Evolutionary conservation across 2,329 filamentous ascomycete species (phyloP).

Genomic region (Annulohypoxylon truncatum): DNA sequence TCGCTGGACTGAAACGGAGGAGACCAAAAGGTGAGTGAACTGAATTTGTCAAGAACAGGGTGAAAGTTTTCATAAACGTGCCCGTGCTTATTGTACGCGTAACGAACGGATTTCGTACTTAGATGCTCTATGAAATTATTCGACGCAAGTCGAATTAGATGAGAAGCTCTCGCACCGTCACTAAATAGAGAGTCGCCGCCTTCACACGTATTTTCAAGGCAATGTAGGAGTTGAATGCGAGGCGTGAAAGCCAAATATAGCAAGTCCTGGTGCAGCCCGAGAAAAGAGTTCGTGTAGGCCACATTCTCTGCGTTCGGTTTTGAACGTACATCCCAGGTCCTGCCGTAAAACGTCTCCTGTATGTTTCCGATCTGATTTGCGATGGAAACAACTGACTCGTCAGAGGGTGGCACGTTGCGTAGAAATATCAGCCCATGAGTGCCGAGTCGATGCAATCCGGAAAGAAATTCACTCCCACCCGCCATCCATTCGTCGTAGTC

Average conservation of each 20-base stretch:
- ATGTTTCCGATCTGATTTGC: slow-evolving; percentile 79
- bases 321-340: slow-evolving; percentile 88
- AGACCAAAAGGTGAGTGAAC: slow-evolving; percentile 70
- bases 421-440: slow-evolving; percentile 81
- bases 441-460: slow-evolving; percentile 71
- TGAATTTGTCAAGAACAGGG: slow-evolving; percentile 59
- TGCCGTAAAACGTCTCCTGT: slow-evolving; percentile 90
- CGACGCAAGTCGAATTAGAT: slow-evolving; percentile 49
- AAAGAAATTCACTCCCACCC: slow-evolving; percentile 65
- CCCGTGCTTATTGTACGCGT: slow-evolving; percentile 70
- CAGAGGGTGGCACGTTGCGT: slow-evolving; percentile 75
- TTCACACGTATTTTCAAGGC: slow-evolving; percentile 79
- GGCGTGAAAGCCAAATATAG: slow-evolving; percentile 86
- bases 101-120: slow-evolving; percentile 60
- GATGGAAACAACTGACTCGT: slow-evolving; percentile 74
- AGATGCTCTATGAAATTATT: slow-evolving; percentile 50
- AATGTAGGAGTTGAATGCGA: slow-evolving; percentile 88
- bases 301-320: slow-evolving; percentile 89
- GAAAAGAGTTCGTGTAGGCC: slow-evolving; percentile 83
- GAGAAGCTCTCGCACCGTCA: slow-evolving; percentile 75
- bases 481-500: slow-evolving; percentile 79
- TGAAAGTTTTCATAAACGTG: slow-evolving; percentile 71
- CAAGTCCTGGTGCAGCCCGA: slow-evolving; percentile 94
- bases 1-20: slow-evolving; percentile 79
- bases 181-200: slow-evolving; percentile 90